phyloP scores from a whole-genome alignment of 768 basidiomycete species.

The Plicaturopsis crispa region DNA sequence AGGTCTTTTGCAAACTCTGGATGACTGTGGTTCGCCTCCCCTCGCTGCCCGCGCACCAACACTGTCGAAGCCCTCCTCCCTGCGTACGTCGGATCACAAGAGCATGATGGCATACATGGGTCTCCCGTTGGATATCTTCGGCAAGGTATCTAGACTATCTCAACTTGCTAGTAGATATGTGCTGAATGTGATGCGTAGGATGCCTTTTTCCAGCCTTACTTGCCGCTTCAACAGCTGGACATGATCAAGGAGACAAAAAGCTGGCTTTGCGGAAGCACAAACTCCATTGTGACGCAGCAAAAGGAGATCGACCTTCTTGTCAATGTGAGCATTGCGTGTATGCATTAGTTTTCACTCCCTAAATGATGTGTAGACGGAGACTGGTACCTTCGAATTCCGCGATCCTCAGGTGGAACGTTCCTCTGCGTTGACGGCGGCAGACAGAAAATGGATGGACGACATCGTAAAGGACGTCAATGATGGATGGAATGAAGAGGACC shows the following conservation, averaged over 20 bases:
- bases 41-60: constrained; percentile 55
- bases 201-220: constrained; percentile 95
- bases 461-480: constrained; percentile 83
- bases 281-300: constrained; percentile 91
- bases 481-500: constrained; percentile 63
- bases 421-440: constrained; percentile 80
- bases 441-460: constrained; percentile 98
- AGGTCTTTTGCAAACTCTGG: constrained; percentile 84
- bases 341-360: neutral
- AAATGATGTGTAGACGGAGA: constrained; percentile 59
- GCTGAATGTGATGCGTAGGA: constrained; percentile 60
- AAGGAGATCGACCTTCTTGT: constrained; percentile 87
- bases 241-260: constrained; percentile 70
- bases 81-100: constrained; percentile 83
- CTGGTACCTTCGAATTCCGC: constrained; percentile 78
- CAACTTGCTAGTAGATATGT: neutral
- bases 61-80: constrained; percentile 63
- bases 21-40: constrained; percentile 87
- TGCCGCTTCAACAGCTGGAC: constrained; percentile 93
- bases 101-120: constrained; percentile 91
- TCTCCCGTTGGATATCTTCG: constrained; percentile 90
- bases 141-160: constrained; percentile 62
- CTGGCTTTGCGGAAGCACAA: constrained; percentile 95
- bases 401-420: constrained; percentile 75
- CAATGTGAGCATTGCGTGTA: constrained; percentile 46